Percentiles rank a stretch among this genome's conserved stretches.
phyloP scores from a whole-genome alignment of 352 stramenopile species.

The Phytopythium mirpurense region DNA sequence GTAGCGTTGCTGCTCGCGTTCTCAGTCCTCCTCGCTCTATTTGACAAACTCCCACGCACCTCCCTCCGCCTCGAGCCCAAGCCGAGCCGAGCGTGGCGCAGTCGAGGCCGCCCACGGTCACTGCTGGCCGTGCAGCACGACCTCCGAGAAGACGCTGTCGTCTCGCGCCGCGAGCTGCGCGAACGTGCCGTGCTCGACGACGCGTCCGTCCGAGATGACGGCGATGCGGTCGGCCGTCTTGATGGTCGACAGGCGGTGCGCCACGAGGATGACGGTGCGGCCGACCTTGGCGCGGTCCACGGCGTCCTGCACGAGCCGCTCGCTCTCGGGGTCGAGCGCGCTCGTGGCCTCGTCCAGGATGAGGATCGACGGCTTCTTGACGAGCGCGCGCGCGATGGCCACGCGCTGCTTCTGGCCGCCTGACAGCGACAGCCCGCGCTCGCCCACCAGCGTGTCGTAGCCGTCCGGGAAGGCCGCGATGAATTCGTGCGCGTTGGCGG shows the following conservation, averaged over 20 bases:
- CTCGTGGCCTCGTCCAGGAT: constrained; percentile 78
- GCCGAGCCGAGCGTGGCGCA: no score
- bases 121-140: constrained; percentile 63
- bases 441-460: constrained; percentile 75
- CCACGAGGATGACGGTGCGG: constrained; percentile 96
- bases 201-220: constrained; percentile 82
- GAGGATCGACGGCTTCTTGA: constrained; percentile 73
- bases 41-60: no score
- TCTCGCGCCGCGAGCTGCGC: constrained; percentile 46
- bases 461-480: constrained; percentile 70
- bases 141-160: constrained; percentile 70
- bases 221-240: constrained; percentile 89
- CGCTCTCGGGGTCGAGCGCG: constrained; percentile 71
- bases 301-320: constrained; percentile 74
- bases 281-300: constrained; percentile 70
- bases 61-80: no score
- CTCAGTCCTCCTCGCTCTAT: no score
- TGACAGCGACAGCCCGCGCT: constrained; percentile 64
- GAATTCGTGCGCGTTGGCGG: constrained; percentile 76
- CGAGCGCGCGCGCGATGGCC: constrained; percentile 63
- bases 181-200: constrained; percentile 85
- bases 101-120: no score
- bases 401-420: constrained; percentile 81
- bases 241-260: constrained; percentile 94
- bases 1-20: no score